Percentiles rank a stretch among this genome's conserved stretches.
phyloP scores from a whole-genome alignment of 345 rosid genomes.

The Euclidium syriacum region DNA sequence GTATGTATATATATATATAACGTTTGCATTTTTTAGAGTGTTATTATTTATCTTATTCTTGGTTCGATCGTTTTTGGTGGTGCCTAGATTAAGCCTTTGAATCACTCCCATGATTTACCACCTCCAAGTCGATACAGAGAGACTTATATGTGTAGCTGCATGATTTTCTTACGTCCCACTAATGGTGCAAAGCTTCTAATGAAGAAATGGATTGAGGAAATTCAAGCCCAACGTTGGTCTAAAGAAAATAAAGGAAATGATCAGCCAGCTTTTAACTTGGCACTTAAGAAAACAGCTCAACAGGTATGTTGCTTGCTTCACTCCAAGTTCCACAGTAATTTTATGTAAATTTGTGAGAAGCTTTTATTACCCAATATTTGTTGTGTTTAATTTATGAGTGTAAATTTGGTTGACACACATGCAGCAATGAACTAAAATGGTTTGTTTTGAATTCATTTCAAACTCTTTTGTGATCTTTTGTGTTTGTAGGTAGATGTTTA shows the following conservation, averaged over 20 bases:
- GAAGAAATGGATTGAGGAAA: too few species aligned
- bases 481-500: conserved; percentile 63
- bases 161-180: conserved; percentile 66
- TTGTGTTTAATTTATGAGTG: too few species aligned
- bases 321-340: background rate
- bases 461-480: background rate
- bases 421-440: too few species aligned
- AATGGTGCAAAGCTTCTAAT: conserved; percentile 65
- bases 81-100: conserved; percentile 72
- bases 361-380: background rate
- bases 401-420: too few species aligned
- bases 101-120: too few species aligned
- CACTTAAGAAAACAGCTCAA: conserved; percentile 56
- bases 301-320: conserved; percentile 45
- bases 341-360: background rate
- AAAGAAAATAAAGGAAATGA: conserved; percentile 67
- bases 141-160: conserved; percentile 75
- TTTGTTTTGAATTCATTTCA: background rate
- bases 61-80: too few species aligned
- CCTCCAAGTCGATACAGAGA: conserved; percentile 64
- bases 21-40: background rate
- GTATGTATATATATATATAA: conserved; percentile 32
- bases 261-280: conserved; percentile 88
- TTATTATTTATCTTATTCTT: background rate
- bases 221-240: conserved; percentile 69